Evolutionary conservation across 192 early-diverging fungal species (phyloP).

Genomic region (Entomortierella beljakovae): DNA sequence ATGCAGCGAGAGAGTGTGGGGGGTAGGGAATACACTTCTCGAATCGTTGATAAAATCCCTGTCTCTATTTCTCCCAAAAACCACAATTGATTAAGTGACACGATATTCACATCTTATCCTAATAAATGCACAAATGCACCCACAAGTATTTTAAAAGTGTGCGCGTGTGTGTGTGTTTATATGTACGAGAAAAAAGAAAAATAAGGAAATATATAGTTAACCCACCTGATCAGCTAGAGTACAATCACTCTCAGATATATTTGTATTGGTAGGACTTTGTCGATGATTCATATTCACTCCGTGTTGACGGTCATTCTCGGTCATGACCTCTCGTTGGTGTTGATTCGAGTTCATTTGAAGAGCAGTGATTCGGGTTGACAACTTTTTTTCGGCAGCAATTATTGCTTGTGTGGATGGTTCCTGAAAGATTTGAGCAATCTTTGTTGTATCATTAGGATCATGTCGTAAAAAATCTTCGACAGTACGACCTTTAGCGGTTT

Average conservation of each 20-base stretch:
- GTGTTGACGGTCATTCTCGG: slow-evolving; percentile 22
- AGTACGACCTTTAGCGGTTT: slow-evolving; percentile 76
- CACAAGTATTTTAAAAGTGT: too few species aligned
- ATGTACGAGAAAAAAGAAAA: too few species aligned
- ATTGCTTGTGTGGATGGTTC: slow-evolving; percentile 23
- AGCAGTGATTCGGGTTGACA: background rate
- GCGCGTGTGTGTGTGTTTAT: too few species aligned
- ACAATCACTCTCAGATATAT: background rate
- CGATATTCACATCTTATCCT: background rate
- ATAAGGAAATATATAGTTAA: background rate
- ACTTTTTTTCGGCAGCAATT: background rate
- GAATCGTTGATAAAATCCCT: too few species aligned
- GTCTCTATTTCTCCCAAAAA: too few species aligned
- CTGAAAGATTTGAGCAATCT: slow-evolving; percentile 60
- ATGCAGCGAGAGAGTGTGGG: too few species aligned
- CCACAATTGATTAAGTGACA: slow-evolving; percentile 1
- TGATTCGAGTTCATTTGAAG: background rate
- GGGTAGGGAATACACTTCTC: too few species aligned
- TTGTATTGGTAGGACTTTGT: background rate
- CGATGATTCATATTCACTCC: slow-evolving; percentile 9
- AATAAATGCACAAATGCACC: background rate
- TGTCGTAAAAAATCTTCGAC: slow-evolving; percentile 75
- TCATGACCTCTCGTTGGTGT: slow-evolving; percentile 20
- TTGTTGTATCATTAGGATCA: slow-evolving; percentile 58
- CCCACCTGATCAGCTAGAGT: slow-evolving; percentile 29